These are phyloP conservation scores for Adansonia gregorii DNA, from an alignment of 441 rosid species.

Conservation along the genomic window DNA sequence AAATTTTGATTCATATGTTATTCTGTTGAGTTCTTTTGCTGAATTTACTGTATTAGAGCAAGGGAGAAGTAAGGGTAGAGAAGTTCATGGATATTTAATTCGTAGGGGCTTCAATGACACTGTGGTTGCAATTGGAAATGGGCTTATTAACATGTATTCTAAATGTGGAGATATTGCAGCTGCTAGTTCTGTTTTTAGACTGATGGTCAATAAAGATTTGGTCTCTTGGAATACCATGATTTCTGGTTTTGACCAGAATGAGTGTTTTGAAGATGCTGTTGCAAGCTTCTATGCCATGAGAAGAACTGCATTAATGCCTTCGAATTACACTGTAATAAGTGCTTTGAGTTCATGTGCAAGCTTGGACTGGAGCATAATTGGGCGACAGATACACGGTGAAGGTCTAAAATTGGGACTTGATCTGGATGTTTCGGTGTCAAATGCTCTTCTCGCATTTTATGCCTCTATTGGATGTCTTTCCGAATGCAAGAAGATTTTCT, in stretches of 20 bases:
- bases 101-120: slow-evolving; percentile 55
- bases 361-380: slow-evolving; percentile 59
- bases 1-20: slow-evolving; percentile 64
- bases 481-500: slow-evolving; percentile 59
- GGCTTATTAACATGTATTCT: slow-evolving; percentile 86
- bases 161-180: slow-evolving; percentile 65
- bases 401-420: slow-evolving; percentile 73
- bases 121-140: slow-evolving; percentile 69
- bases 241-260: slow-evolving; percentile 84
- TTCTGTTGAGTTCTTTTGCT: slow-evolving; percentile 74
- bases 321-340: slow-evolving; percentile 72
- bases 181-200: slow-evolving; percentile 58
- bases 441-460: slow-evolving; percentile 74
- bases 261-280: slow-evolving; percentile 62
- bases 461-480: slow-evolving; percentile 58
- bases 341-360: slow-evolving; percentile 85
- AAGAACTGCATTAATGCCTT: slow-evolving; percentile 54
- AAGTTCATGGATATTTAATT: slow-evolving; percentile 73
- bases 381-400: slow-evolving; percentile 72
- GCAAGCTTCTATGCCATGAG: slow-evolving; percentile 59
- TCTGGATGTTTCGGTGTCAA: slow-evolving; percentile 80
- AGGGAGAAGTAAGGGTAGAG: slow-evolving; percentile 76
- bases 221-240: slow-evolving; percentile 93
- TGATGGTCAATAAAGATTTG: slow-evolving; percentile 65
- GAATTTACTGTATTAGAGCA: slow-evolving; percentile 53